Evolutionary conservation across 345 rosid genomes (phyloP).

Genomic region (Ceriops tagal): DNA sequence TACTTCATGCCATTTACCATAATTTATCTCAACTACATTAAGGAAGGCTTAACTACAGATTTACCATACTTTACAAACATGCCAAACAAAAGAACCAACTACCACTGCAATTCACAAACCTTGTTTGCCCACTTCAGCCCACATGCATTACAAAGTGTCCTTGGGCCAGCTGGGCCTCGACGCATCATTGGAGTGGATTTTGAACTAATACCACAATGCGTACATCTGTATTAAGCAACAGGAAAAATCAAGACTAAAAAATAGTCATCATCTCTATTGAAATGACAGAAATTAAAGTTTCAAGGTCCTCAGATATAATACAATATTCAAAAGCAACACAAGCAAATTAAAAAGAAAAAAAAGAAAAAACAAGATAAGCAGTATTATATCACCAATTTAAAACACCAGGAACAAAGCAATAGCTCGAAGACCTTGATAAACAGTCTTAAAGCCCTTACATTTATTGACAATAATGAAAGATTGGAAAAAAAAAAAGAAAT

Average conservation of each 20-base stretch:
- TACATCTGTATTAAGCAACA: slow-evolving; percentile 26
- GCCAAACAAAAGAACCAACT: neutral
- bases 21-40: no score
- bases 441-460: no score
- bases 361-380: neutral
- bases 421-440: neutral
- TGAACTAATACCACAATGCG: slow-evolving; percentile 40
- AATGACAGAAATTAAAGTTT: neutral
- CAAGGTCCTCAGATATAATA: no score
- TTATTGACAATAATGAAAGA: neutral
- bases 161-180: slow-evolving; percentile 45
- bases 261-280: neutral
- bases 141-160: slow-evolving; percentile 43
- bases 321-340: no score
- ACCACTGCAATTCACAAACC: slow-evolving; percentile 5
- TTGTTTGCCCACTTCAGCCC: slow-evolving; percentile 52
- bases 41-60: no score
- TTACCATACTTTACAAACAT: no score
- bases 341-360: no score
- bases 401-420: neutral
- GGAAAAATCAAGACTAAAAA: neutral
- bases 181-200: slow-evolving; percentile 49
- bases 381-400: neutral
- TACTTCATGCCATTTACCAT: no score
- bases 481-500: neutral